Percentiles rank a stretch among this genome's conserved stretches.
Conservation (phyloP, 2,329 filamentous ascomycete genomes). For the Alternaria rosae region DNA sequence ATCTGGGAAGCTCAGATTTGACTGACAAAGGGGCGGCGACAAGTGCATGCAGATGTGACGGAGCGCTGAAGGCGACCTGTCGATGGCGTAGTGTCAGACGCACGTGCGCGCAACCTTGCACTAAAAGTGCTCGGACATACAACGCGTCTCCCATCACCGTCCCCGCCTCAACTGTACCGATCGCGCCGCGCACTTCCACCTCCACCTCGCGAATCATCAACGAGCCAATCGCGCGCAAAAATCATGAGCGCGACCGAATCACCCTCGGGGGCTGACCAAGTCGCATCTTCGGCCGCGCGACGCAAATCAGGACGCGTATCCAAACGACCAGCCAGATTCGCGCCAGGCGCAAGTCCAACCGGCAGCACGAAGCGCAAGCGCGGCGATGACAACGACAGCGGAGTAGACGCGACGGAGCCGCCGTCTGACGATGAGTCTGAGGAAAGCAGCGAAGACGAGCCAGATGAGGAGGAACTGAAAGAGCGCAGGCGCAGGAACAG, state of each 20-base stretch:
- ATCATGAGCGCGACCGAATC: slow-evolving; percentile 43
- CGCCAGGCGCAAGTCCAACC: slow-evolving; percentile 38
- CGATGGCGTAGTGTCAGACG: slow-evolving; percentile 12
- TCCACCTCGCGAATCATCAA: slow-evolving; percentile 10
- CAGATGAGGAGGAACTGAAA: slow-evolving; percentile 50
- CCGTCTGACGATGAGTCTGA: slow-evolving; percentile 40
- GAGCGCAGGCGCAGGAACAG: slow-evolving; percentile 46
- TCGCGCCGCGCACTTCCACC: slow-evolving; percentile 17
- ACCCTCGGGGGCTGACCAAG: slow-evolving; percentile 33
- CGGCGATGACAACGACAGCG: slow-evolving; percentile 38
- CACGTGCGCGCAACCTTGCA: slow-evolving; percentile 21
- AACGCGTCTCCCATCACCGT: slow-evolving; percentile 28
- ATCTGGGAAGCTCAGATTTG: neutral
- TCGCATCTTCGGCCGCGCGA: slow-evolving; percentile 41
- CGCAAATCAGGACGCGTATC: slow-evolving; percentile 53
- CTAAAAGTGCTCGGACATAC: slow-evolving; percentile 21
- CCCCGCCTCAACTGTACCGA: slow-evolving; percentile 29
- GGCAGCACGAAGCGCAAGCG: slow-evolving; percentile 49
- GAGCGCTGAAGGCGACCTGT: neutral
- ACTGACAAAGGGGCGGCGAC: neutral
- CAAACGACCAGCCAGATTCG: slow-evolving; percentile 46
- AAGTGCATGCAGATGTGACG: neutral
- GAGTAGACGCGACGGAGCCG: slow-evolving; percentile 35
- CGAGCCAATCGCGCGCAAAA: slow-evolving; percentile 25
- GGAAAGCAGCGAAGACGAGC: slow-evolving; percentile 47